A percentile compares a stretch with the other conserved stretches of the same genome.
Conservation (phyloP, 1,284 basidiomycete genomes). For the Marasmius oreades region DNA sequence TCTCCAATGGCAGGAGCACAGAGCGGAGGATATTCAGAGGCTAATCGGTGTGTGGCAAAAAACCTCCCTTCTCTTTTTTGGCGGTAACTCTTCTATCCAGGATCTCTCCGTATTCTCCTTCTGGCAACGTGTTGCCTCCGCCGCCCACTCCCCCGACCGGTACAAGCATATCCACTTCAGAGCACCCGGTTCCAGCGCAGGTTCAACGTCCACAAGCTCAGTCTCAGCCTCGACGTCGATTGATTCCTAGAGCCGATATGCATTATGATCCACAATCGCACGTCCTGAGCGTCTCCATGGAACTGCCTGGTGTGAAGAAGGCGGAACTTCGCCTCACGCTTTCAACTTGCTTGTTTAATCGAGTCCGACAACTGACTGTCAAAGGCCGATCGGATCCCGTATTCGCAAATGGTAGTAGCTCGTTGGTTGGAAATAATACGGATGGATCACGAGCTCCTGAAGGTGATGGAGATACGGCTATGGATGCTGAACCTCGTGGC, state of each 20-base stretch:
- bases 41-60: conserved; percentile 10
- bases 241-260: conserved; percentile 49
- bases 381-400: conserved; percentile 36
- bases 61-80: neutral
- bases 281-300: conserved; percentile 52
- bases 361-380: conserved; percentile 53
- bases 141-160: conserved; percentile 5
- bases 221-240: conserved; percentile 13
- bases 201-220: neutral
- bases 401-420: conserved; percentile 19
- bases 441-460: conserved; percentile 18
- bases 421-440: neutral
- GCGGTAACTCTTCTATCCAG: neutral
- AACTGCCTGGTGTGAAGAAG: conserved; percentile 59
- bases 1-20: too few relatives aligned
- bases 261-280: conserved; percentile 44
- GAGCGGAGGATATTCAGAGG: neutral
- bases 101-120: conserved; percentile 4
- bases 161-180: neutral
- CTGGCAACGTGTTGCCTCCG: neutral
- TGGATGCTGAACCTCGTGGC: conserved; percentile 28
- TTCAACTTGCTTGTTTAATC: conserved; percentile 50
- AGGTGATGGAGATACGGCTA: conserved; percentile 31
- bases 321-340: conserved; percentile 50
- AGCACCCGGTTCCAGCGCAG: neutral